Base-by-base conservation (phyloP, 164 flowering plant genomes). In the Nymphaea colorata region DNA sequence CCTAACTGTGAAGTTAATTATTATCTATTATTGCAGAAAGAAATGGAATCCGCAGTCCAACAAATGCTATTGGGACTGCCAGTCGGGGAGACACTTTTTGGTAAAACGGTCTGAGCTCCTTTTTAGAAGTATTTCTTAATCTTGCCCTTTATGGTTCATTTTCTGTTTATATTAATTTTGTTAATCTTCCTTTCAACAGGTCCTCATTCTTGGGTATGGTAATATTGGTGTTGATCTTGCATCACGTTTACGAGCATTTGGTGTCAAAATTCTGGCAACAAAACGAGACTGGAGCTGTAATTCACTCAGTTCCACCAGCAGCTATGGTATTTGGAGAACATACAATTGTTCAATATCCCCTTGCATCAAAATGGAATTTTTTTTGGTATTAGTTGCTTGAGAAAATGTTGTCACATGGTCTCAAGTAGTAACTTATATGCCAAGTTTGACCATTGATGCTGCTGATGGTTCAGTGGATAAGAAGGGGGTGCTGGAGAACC, bases 141-240 rank as follows among this genome's bases (percentile, higher is more conserved):
- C 5, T 45, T 45, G 5, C 53, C 11, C 0, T 45, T 45, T 5
- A 45, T 45, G 53, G 7, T 45, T 45, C 5, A 5, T 45, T 45
- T 45, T 5, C 7, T 45, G 53, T 45, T 45, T 45, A 5, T 45
- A 5, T 45, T 45, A 10, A 45, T 45, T 25, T 25, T 25, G 36
- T 25, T 25, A 25, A 25, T 25, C 36, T 25, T 25, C 36, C 36
- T 25, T 25, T 25, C 36, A 25, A 25, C 76, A 93, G 98, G 88
- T 93, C 68, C 84, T 83, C 73, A 91, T 91, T 67, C 7, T 91
- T 86, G 98, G 98, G 66, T 88, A 69, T 79, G 98, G 98, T 72
- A 82, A 79, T 63, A 90, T 89, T 72, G 98, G 98, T 47, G 74
- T 77, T 65, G 87, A 85, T 57, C 80, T 93, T 81, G 97, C 98